These are phyloP conservation scores for Murraya koenigii DNA, from an alignment of 345 rosid species.

Conservation along the genomic window DNA sequence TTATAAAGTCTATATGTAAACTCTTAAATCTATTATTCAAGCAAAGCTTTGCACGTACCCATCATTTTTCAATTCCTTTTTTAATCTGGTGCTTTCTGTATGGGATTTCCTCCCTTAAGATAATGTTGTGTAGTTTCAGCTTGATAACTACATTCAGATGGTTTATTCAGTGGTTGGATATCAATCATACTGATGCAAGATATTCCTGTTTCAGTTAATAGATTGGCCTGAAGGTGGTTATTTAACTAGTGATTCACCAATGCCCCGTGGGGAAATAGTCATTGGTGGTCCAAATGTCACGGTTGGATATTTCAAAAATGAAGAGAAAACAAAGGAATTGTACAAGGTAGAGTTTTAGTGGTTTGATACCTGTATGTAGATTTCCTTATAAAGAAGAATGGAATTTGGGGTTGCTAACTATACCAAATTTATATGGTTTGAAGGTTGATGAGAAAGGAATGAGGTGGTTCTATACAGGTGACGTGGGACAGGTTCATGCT, in stretches of 20 bases:
- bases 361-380: not conserved
- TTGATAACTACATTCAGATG: not conserved
- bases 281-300: constrained; percentile 94
- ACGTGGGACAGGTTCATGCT: constrained; percentile 81
- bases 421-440: constrained; percentile 12
- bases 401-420: not conserved
- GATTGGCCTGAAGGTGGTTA: constrained; percentile 99
- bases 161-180: not conserved
- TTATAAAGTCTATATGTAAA: not conserved
- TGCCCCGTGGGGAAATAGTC: constrained; percentile 97
- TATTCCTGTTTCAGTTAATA: constrained; percentile 59
- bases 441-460: constrained; percentile 93
- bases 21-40: not conserved
- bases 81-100: not conserved
- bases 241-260: constrained; percentile 64
- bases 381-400: not conserved
- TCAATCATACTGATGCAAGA: not conserved
- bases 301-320: constrained; percentile 86
- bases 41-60: not conserved
- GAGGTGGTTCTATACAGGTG: constrained; percentile 99
- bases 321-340: constrained; percentile 80
- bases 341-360: constrained; percentile 62
- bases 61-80: not conserved
- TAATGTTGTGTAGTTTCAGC: not conserved
- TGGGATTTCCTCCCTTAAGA: not conserved